Percentiles rank a stretch among this genome's conserved stretches.
Evolutionary conservation across 2,329 filamentous ascomycete species (phyloP).

Genomic region (Lojkania enalia): DNA sequence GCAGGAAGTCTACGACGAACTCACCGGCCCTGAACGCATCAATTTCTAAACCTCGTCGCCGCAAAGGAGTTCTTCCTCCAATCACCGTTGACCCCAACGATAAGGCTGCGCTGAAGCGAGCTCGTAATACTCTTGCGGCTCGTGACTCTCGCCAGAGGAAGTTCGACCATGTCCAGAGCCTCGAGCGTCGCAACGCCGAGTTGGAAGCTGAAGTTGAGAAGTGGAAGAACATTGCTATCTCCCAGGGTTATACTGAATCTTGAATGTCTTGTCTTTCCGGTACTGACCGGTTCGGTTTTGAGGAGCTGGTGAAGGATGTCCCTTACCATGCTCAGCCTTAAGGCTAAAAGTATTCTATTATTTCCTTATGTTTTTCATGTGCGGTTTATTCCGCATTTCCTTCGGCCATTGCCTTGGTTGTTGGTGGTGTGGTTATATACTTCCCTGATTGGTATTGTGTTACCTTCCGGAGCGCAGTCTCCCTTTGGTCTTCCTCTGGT

Average conservation of each 20-base stretch:
- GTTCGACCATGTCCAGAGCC: conserved; percentile 71
- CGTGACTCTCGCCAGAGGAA: conserved; percentile 91
- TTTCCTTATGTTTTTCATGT: conserved; percentile 7
- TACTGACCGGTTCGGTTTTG: conserved; percentile 32
- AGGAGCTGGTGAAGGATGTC: conserved; percentile 43
- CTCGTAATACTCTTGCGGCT: conserved; percentile 88
- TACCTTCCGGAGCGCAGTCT: conserved; percentile 40
- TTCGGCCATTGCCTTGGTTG: conserved; percentile 10
- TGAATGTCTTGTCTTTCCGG: conserved; percentile 34
- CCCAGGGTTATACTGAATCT: conserved; percentile 43
- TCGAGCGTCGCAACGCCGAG: conserved; percentile 74
- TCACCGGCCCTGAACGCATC: conserved; percentile 69
- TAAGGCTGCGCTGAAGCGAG: conserved; percentile 83
- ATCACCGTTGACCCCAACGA: conserved; percentile 78
- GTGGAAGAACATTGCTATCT: conserved; percentile 46
- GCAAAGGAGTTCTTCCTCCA: conserved; percentile 77
- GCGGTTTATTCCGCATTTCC: conserved; percentile 10
- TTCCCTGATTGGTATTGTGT: conserved; percentile 10
- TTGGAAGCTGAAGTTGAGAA: conserved; percentile 58
- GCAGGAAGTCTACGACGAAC: conserved; percentile 43
- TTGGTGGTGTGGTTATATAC: conserved; percentile 4
- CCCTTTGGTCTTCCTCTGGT: conserved; percentile 39
- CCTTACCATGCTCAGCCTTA: conserved; percentile 28
- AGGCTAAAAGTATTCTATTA: conserved; percentile 32
- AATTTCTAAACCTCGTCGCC: conserved; percentile 69